phyloP scores from a whole-genome alignment of 306 rosid species.

The Malus domestica region ASM211411v1 NC_041793.1:26250001-26250500 shows the following conservation, averaged over 20 bases:
- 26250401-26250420: background rate
- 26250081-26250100: conserved; percentile 35
- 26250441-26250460: conserved; percentile 46
- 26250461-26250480: conserved; percentile 38
- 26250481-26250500: conserved; percentile 71
- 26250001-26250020: conserved; percentile 35
- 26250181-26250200: conserved; percentile 52
- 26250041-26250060: conserved; percentile 52
- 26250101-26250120: conserved; percentile 39
- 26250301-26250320: no score
- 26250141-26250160: conserved; percentile 34
- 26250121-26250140: conserved; percentile 66
- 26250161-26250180: conserved; percentile 53
- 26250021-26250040: conserved; percentile 52
- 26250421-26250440: conserved; percentile 45
- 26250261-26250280: background rate
- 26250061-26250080: conserved; percentile 43
- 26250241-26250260: no score
- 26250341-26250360: no score
- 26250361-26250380: no score
- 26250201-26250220: background rate
- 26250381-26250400: no score
- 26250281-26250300: no score
- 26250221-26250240: background rate
- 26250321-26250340: no score